These are phyloP conservation scores for Dictyostelium firmibasis DNA, from an alignment of 78 protist species.

Conservation along the genomic window DNA sequence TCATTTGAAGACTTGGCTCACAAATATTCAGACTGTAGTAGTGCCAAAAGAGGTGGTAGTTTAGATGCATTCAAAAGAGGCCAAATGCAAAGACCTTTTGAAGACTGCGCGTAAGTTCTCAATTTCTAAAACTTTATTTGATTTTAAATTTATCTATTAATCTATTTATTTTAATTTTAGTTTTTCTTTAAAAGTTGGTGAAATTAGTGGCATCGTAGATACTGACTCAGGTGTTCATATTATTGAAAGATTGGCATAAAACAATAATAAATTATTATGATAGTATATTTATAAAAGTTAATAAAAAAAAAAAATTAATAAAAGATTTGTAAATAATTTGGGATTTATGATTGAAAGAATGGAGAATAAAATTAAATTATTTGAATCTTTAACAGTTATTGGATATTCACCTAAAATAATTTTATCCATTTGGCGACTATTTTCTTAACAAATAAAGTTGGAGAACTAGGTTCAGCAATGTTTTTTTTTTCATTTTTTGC, in stretches of 20 bases:
- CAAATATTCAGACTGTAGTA: conserved; percentile 83
- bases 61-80: conserved; percentile 89
- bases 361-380: too few species aligned
- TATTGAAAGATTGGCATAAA: conserved; percentile 83
- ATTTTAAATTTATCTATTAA: background rate
- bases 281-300: too few species aligned
- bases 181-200: conserved; percentile 85
- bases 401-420: too few species aligned
- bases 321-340: too few species aligned
- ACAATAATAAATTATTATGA: background rate
- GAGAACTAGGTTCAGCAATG: too few species aligned
- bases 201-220: conserved; percentile 78
- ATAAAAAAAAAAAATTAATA: too few species aligned
- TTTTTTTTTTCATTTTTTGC: too few species aligned
- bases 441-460: too few species aligned
- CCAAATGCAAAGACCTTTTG: conserved; percentile 89
- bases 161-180: background rate
- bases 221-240: conserved; percentile 93
- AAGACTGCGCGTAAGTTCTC: conserved; percentile 48
- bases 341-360: too few species aligned
- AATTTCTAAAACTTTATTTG: too few species aligned
- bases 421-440: too few species aligned
- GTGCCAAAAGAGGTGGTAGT: conserved; percentile 88
- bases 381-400: too few species aligned
- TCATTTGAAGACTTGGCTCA: conserved; percentile 63